Base-by-base conservation (phyloP, 1,284 basidiomycete species). In the Austroboletus niveus region DNA sequence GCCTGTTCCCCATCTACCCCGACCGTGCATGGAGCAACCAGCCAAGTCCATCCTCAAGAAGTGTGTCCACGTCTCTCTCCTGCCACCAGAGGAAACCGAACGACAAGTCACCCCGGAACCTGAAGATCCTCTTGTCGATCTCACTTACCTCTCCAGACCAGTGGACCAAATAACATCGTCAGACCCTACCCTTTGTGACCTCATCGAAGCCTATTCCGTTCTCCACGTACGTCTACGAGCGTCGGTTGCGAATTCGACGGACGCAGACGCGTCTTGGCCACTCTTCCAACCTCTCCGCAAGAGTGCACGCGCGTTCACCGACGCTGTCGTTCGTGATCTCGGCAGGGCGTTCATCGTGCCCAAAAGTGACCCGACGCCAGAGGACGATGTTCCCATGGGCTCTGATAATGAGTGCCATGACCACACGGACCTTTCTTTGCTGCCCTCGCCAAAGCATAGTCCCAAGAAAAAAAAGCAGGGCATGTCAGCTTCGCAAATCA, bases 51-150 rank as follows among this genome's bases (percentile, higher is more conserved):
- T 87, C 55, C 73, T 88, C 27, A 89, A 88, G 68, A 79, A 76
- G 54, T 66, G 70, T 8, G 59, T 63, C 17, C 58, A 59, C 54
- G 65, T 59, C 29, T 60, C 50, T 39, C 63, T 79, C 31, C 70
- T 78, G 6, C 63, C 74, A 35, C 55, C 66, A 2, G 63, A 72
- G n/a, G 77, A 76, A 46, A 69, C 69, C 35, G 67, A 72, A 47
- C 79, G 87, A 50, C 82, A 88, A 53, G 67, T 74, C 15, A 89
- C 88, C 0, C 89, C 88, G 17, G 85, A 87, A 58, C 88, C 89
- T 6, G 69, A 72, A 2, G 80, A 84, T 60, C 84, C 86, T 9
- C 73, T 87, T n/a, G 72, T 74, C 10, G 75, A 89, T 60, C 67
- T 83, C 9, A 64, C 71, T 27, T 91, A 89, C 60, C 77, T 91